These are phyloP conservation scores for grape (Vitis vinifera) DNA, from an alignment of 164 flowering plant species.

Conservation along the genomic window DNA sequence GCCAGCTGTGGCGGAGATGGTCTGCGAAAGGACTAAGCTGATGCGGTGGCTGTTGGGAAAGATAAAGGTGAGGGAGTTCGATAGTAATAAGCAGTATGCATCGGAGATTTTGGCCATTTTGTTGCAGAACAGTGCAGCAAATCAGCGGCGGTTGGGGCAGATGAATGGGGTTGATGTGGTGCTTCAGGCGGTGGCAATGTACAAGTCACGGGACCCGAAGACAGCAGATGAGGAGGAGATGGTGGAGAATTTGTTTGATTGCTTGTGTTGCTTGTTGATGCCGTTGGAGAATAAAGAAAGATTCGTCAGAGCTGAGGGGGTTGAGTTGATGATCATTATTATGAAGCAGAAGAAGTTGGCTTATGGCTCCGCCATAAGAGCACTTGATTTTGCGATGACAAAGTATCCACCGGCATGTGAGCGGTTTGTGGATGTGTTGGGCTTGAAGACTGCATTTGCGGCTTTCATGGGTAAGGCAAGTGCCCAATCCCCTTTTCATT, in stretches of 20 bases:
- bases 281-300: conserved; percentile 98
- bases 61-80: conserved; percentile 86
- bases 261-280: conserved; percentile 95
- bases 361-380: conserved; percentile 92
- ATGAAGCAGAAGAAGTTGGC: conserved; percentile 98
- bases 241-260: conserved; percentile 96
- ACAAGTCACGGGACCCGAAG: conserved; percentile 89
- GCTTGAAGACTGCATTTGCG: conserved; percentile 93
- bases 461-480: conserved; percentile 99
- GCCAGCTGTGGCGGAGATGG: conserved; percentile 86
- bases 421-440: conserved; percentile 95
- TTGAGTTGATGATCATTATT: conserved; percentile 97
- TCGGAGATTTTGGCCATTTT: conserved; percentile 90
- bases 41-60: conserved; percentile 75
- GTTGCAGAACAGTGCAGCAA: conserved; percentile 80
- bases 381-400: conserved; percentile 95
- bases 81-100: conserved; percentile 93
- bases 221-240: conserved; percentile 92
- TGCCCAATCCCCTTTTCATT: conserved; percentile 18
- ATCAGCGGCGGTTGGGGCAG: conserved; percentile 87
- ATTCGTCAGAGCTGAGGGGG: conserved; percentile 93
- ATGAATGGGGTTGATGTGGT: conserved; percentile 96
- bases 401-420: conserved; percentile 93
- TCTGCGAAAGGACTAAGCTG: conserved; percentile 87
- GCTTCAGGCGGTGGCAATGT: conserved; percentile 88